phyloP scores from a whole-genome alignment of 2,329 filamentous ascomycete genomes.

The Westerdykella sp. region DNA sequence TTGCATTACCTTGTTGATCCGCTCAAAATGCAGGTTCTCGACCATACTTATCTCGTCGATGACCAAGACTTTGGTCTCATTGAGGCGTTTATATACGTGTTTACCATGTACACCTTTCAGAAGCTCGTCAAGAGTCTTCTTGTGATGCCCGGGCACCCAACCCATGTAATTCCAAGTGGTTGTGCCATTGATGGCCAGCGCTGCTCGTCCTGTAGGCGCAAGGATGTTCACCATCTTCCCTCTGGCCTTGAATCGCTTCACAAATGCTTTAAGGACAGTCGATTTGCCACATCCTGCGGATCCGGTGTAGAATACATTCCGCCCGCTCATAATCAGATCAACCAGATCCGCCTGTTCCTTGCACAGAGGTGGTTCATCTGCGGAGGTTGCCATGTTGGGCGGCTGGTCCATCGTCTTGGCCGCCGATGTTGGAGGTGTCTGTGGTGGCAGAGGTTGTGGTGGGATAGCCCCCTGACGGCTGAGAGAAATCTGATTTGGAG shows the following conservation, averaged over 20 bases:
- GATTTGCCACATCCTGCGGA: constrained; percentile 58
- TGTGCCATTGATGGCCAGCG: constrained; percentile 50
- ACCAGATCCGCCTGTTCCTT: constrained; percentile 47
- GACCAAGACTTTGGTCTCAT: constrained; percentile 49
- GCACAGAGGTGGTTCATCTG: constrained; percentile 34
- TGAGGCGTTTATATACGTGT: constrained; percentile 35
- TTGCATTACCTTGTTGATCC: constrained; percentile 47
- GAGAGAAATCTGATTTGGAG: too few relatives aligned
- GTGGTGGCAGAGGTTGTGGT: too few relatives aligned
- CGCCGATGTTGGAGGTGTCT: too few relatives aligned
- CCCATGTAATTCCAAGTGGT: constrained; percentile 55
- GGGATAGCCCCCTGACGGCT: too few relatives aligned
- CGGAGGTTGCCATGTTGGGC: constrained; percentile 2
- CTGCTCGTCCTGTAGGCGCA: constrained; percentile 56
- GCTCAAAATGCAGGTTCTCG: constrained; percentile 49
- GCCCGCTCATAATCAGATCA: constrained; percentile 45
- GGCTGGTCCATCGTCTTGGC: too few relatives aligned
- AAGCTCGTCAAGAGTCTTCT: constrained; percentile 37
- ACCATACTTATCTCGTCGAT: constrained; percentile 65
- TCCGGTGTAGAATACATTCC: constrained; percentile 60
- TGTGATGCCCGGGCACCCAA: constrained; percentile 47
- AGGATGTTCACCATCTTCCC: constrained; percentile 46
- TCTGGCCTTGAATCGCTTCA: constrained; percentile 31
- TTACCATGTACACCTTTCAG: constrained; percentile 28
- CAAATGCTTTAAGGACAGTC: constrained; percentile 49